These are phyloP conservation scores for Cystofilobasidium ferigula DNA, from an alignment of 768 basidiomycete genomes.

Conservation along the genomic window DNA sequence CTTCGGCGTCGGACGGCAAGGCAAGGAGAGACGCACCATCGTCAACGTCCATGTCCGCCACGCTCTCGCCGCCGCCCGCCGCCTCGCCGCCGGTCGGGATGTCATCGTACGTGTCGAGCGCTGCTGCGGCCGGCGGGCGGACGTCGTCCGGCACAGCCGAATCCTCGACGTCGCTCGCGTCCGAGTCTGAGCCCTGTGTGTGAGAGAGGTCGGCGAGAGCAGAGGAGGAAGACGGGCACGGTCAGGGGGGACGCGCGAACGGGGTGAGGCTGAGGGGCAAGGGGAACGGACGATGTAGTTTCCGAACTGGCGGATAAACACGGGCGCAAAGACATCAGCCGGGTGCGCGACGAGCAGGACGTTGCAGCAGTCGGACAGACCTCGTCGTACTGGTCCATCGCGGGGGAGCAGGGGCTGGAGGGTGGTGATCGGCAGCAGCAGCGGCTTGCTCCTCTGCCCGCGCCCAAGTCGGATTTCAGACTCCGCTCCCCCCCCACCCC, in stretches of 20 bases:
- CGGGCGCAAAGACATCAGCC: not conserved
- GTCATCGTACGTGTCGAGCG: slow-evolving; percentile 13
- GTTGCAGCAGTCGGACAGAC: slow-evolving; percentile 17
- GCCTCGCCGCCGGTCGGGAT: slow-evolving; percentile 1
- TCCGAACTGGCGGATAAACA: slow-evolving; percentile 54
- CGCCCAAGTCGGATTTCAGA: not conserved
- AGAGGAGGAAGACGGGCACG: not conserved
- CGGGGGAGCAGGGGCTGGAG: slow-evolving; percentile 20
- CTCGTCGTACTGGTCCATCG: slow-evolving; percentile 32
- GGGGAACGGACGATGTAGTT: slow-evolving; percentile 69
- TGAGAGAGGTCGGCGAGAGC: not conserved
- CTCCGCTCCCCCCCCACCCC: too few species aligned
- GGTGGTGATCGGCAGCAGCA: not conserved
- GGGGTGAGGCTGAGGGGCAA: not conserved
- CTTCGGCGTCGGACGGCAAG: not conserved
- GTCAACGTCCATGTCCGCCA: slow-evolving; percentile 8
- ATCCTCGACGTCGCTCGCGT: slow-evolving; percentile 25
- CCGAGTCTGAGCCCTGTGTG: slow-evolving; percentile 22
- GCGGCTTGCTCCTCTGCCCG: not conserved
- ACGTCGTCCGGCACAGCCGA: not conserved
- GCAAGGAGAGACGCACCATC: slow-evolving; percentile 7
- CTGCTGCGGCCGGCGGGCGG: not conserved
- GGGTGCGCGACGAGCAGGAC: slow-evolving; percentile 9
- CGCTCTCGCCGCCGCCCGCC: slow-evolving; percentile 10
- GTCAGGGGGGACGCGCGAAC: not conserved